These are phyloP conservation scores for Torulaspora quercuum DNA, from an alignment of 805 yeast species.

Conservation along the genomic window DNA sequence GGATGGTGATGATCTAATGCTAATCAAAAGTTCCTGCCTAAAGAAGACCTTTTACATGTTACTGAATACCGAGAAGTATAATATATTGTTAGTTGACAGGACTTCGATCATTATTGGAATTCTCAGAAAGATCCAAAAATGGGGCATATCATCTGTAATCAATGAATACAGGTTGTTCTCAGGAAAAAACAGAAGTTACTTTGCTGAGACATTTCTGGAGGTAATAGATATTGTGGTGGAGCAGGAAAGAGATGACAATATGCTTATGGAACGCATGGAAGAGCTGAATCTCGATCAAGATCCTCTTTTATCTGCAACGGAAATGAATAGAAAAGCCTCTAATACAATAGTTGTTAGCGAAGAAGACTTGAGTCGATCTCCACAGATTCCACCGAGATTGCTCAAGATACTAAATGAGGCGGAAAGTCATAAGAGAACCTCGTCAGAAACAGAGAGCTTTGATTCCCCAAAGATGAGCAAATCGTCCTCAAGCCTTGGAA, in stretches of 20 bases:
- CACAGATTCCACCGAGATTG: conserved; percentile 30
- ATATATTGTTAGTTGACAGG: conserved; percentile 71
- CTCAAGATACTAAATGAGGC: conserved; percentile 26
- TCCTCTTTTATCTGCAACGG: conserved; percentile 2
- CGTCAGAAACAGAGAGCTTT: conserved; percentile 3
- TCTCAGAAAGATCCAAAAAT: conserved; percentile 75
- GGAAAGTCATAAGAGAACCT: conserved; percentile 10
- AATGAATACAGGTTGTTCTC: conserved; percentile 80
- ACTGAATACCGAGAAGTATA: conserved; percentile 59
- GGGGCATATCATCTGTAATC: conserved; percentile 82
- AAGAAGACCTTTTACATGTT: conserved; percentile 62
- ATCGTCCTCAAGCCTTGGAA: conserved; percentile 30
- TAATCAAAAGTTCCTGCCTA: conserved; percentile 62
- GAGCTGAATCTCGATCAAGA: conserved; percentile 4
- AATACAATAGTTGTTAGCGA: conserved; percentile 26
- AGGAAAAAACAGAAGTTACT: conserved; percentile 69
- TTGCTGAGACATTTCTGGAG: conserved; percentile 79
- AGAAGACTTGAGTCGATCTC: conserved; percentile 29
- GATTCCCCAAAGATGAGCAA: conserved; percentile 15
- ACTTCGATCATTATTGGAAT: conserved; percentile 78
- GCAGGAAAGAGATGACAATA: conserved; percentile 27
- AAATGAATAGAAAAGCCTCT: conserved; percentile 16
- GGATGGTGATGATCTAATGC: conserved; percentile 66
- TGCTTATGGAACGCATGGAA: conserved; percentile 11
- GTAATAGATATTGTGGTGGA: conserved; percentile 47